A percentile compares a stretch with the other conserved stretches of the same genome.
phyloP scores from a whole-genome alignment of 345 rosid genomes.

The Pelargonium nanum region DNA sequence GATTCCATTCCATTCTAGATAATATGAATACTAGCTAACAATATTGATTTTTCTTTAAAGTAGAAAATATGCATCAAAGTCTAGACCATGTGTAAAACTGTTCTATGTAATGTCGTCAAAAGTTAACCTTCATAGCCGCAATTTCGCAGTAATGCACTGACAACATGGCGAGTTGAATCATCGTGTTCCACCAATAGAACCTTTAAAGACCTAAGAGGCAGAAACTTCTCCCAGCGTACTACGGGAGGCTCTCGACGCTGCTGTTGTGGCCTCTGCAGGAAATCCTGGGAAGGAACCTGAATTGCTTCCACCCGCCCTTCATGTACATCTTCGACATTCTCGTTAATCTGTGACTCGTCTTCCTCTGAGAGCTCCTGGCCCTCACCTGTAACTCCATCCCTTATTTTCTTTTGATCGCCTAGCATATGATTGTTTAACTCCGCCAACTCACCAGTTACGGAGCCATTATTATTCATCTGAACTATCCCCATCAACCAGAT shows the following conservation, averaged over 20 bases:
- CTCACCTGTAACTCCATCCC: slow-evolving; percentile 24
- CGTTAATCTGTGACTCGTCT: slow-evolving; percentile 31
- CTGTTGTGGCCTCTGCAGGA: slow-evolving; percentile 15
- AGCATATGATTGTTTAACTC: slow-evolving; percentile 17
- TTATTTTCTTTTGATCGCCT: slow-evolving; percentile 19
- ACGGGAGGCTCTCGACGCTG: slow-evolving; percentile 21
- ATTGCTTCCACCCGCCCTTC: slow-evolving; percentile 10
- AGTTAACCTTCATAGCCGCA: slow-evolving; percentile 36
- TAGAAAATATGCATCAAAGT: background rate
- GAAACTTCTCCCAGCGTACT: slow-evolving; percentile 27
- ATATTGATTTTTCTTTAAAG: background rate
- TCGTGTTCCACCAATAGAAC: slow-evolving; percentile 39
- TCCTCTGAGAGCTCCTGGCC: slow-evolving; percentile 37
- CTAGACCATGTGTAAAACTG: background rate
- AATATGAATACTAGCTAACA: no score
- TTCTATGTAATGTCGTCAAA: background rate
- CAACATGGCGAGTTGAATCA: slow-evolving; percentile 33
- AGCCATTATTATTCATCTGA: slow-evolving; percentile 22
- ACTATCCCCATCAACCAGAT: slow-evolving; percentile 33
- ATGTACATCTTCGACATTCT: slow-evolving; percentile 16
- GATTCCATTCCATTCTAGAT: no score
- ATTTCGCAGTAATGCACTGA: slow-evolving; percentile 28
- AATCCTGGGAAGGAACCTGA: slow-evolving; percentile 11
- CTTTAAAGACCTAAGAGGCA: slow-evolving; percentile 27
- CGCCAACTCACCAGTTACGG: slow-evolving; percentile 15